Evolutionary conservation across 306 rosid genomes (phyloP).

Genomic region (Oxytropis ochrocephala): DNA sequence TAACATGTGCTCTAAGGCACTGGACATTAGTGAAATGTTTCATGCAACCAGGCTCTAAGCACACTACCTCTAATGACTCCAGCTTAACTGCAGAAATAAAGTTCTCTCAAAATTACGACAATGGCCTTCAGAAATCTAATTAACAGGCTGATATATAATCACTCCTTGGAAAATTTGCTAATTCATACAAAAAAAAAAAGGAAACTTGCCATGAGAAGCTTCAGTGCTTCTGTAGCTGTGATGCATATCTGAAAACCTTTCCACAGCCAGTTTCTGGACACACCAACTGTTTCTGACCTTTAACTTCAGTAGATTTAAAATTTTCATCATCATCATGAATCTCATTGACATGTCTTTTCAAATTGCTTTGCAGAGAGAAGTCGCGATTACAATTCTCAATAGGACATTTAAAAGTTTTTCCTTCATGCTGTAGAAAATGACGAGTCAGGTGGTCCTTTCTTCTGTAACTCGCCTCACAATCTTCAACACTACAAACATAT

Average conservation of each 20-base stretch:
- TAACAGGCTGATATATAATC: not conserved
- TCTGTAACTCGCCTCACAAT: slow-evolving; percentile 67
- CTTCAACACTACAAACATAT: slow-evolving; percentile 46
- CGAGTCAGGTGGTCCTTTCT: slow-evolving; percentile 91
- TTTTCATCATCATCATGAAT: slow-evolving; percentile 32
- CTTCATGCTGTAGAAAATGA: slow-evolving; percentile 66
- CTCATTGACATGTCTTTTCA: slow-evolving; percentile 57
- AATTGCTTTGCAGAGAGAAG: slow-evolving; percentile 44
- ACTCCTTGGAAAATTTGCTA: not conserved
- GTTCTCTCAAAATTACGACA: not conserved
- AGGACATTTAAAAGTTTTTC: slow-evolving; percentile 59
- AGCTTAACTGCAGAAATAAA: slow-evolving; percentile 50
- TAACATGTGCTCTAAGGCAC: slow-evolving; percentile 61
- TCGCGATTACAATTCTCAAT: slow-evolving; percentile 47
- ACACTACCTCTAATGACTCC: slow-evolving; percentile 55
- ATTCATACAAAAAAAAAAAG: not conserved
- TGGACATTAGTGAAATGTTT: slow-evolving; percentile 48
- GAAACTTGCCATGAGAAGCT: slow-evolving; percentile 66
- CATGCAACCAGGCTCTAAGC: slow-evolving; percentile 70
- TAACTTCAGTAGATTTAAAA: slow-evolving; percentile 1
- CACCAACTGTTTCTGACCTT: slow-evolving; percentile 36
- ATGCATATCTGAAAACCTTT: slow-evolving; percentile 56
- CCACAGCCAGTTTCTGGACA: slow-evolving; percentile 73
- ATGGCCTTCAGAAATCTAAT: not conserved
- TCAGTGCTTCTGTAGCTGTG: slow-evolving; percentile 54